Evolutionary conservation across 2,329 filamentous ascomycete species (phyloP).

Genomic region (Verticillium longisporum): DNA sequence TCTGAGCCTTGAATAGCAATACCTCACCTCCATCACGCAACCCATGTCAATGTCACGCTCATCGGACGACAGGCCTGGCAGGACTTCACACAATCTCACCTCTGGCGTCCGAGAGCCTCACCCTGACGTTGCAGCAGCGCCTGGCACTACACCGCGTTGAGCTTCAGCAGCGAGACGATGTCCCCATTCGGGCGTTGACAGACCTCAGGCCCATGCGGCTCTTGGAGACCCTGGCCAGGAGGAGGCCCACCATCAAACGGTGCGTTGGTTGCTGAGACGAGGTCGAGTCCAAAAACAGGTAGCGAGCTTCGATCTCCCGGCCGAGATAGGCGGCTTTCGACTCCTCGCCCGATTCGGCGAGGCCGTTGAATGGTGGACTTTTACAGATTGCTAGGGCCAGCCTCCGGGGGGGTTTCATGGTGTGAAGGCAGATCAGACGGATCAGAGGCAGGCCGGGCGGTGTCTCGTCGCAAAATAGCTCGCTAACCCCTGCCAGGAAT

Average conservation of each 20-base stretch:
- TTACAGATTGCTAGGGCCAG: background rate
- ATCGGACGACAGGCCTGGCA: background rate
- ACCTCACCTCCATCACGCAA: too few relatives aligned
- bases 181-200: background rate
- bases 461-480: background rate
- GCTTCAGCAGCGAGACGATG: background rate
- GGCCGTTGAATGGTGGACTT: background rate
- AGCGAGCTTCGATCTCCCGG: background rate
- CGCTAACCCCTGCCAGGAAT: background rate
- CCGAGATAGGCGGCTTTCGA: background rate
- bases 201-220: background rate
- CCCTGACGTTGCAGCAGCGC: background rate
- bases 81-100: background rate
- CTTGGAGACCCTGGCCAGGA: background rate
- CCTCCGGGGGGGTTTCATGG: background rate
- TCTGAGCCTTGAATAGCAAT: too few relatives aligned
- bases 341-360: background rate
- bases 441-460: constrained; percentile 1
- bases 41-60: background rate
- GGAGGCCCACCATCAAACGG: background rate
- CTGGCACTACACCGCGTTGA: background rate
- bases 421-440: constrained; percentile 2
- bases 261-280: background rate
- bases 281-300: background rate
- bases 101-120: background rate